These are phyloP conservation scores for Megacollybia marginata DNA, from an alignment of 768 basidiomycete genomes.

Conservation along the genomic window DNA sequence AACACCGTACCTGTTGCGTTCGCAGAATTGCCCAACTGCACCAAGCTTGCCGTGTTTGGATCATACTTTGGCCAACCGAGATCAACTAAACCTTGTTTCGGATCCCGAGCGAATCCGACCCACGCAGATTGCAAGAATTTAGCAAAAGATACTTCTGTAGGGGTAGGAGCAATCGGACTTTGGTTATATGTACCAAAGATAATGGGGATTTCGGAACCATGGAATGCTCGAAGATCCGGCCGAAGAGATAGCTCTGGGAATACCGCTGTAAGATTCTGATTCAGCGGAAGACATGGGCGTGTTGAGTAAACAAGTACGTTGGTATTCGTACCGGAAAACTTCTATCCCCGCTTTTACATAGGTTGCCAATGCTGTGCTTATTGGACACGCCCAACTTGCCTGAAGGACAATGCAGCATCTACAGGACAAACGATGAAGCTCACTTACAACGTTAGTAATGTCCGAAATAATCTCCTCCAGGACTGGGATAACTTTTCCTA, in stretches of 20 bases:
- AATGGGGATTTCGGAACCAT: no score
- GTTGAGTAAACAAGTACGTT: constrained; percentile 9
- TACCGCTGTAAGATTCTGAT: constrained; percentile 15
- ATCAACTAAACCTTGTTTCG: no score
- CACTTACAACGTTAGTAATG: no score
- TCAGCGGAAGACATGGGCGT: neutral
- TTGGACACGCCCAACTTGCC: constrained; percentile 23
- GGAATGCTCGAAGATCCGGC: constrained; percentile 22
- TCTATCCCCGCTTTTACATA: constrained; percentile 21
- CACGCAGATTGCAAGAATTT: no score
- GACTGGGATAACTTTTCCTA: constrained; percentile 17
- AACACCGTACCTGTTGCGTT: constrained; percentile 16
- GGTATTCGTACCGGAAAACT: constrained; percentile 23
- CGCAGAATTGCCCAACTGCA: constrained; percentile 14
- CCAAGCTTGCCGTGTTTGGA: constrained; percentile 13
- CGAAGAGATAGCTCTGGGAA: constrained; percentile 28
- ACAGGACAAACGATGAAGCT: no score
- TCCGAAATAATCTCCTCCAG: no score
- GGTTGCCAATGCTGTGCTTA: constrained; percentile 16
- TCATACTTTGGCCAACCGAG: no score
- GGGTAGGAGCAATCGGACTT: no score
- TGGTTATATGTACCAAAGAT: no score
- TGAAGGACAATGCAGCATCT: no score
- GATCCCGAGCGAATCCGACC: no score
- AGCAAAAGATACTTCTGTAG: no score